phyloP scores from a whole-genome alignment of 108 stramenopile species.

The Skeletonema menzelii region DNA sequence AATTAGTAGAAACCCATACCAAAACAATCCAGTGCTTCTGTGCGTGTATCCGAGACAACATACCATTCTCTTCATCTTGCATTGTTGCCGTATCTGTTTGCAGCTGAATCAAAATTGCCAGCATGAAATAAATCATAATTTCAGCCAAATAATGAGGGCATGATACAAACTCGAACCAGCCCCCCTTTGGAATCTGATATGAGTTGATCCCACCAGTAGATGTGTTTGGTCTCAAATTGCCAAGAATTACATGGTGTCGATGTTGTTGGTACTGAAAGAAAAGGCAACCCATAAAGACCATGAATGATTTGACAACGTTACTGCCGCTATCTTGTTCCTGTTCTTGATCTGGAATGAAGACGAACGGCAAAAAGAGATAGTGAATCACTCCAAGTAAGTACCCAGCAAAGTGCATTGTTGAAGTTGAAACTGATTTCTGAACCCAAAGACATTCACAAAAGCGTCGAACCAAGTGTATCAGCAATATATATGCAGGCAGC shows the following conservation, averaged over 20 bases:
- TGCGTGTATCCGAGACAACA: not conserved
- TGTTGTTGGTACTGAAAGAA: conserved; percentile 69
- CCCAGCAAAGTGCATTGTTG: conserved; percentile 75
- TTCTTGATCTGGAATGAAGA: conserved; percentile 35
- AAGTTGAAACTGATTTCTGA: conserved; percentile 44
- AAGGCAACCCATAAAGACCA: conserved; percentile 29
- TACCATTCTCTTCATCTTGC: not conserved
- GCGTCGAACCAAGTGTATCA: conserved; percentile 39
- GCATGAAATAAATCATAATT: conserved; percentile 63
- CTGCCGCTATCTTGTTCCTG: not conserved
- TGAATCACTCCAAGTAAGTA: conserved; percentile 66
- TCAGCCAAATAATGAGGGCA: conserved; percentile 83
- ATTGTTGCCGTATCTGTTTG: not conserved
- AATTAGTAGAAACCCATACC: conserved; percentile 62
- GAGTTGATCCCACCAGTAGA: conserved; percentile 11
- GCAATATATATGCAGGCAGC: conserved; percentile 16
- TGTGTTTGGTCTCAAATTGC: conserved; percentile 22
- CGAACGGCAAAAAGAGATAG: conserved; percentile 67
- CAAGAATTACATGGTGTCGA: conserved; percentile 63
- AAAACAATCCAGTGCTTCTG: conserved; percentile 52
- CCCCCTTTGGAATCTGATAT: conserved; percentile 45
- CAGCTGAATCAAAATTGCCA: conserved; percentile 41
- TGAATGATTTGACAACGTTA: not conserved
- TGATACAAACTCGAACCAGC: conserved; percentile 62
- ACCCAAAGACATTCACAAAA: conserved; percentile 61